Evolutionary conservation across 306 rosid species (phyloP), one percentile per base, ranked within the genome.

Genomic region (Purshia tridentata): DNA sequence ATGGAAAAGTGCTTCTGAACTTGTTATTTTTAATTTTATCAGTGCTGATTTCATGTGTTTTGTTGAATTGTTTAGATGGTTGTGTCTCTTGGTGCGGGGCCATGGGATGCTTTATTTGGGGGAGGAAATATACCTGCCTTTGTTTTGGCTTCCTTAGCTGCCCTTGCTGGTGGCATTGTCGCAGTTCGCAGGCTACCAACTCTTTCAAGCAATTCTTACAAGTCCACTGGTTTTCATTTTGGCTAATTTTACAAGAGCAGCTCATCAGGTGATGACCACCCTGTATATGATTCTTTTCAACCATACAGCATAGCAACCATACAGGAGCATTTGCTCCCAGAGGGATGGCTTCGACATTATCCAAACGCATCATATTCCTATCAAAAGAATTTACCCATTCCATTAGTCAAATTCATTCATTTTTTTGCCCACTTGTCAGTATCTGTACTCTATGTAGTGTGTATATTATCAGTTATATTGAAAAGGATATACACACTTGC

Each of bases 31-130:
- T 16, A 19, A 16, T 63, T 54, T 13, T 19, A 22, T 62, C 37
- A 3, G 47, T 13, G 20, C 60, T 84, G 74, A 73, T 68, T 67
- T 46, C 23, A 14, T 55, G 4, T 45, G 29, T 42, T 5, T 75
- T 52, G 13, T 70, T 77, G 62, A 35, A 55, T 78, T 81, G 45
- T 58, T 55, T 75, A 88, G 98, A 92, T 92, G 97, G 79, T 92
- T 65, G 85, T 92, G 77, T 92, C 97, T 49, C 91, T 92, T 51
- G 98, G 97, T 51, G 89, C 91, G 74, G 98, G 97, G 73, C 98
- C 98, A 35, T 92, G 98, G 97, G 98, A 92, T 86, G 98, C 96
- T 42, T 84, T 92, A 80, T 92, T 90, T 75, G 96, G 91, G 6
- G 98, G 98, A 41, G 98, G 98, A 78, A 92, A 92, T 77, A 71